Evolutionary conservation across 352 stramenopile genomes (phyloP).

Genomic region (Pythium myriotylum): DNA sequence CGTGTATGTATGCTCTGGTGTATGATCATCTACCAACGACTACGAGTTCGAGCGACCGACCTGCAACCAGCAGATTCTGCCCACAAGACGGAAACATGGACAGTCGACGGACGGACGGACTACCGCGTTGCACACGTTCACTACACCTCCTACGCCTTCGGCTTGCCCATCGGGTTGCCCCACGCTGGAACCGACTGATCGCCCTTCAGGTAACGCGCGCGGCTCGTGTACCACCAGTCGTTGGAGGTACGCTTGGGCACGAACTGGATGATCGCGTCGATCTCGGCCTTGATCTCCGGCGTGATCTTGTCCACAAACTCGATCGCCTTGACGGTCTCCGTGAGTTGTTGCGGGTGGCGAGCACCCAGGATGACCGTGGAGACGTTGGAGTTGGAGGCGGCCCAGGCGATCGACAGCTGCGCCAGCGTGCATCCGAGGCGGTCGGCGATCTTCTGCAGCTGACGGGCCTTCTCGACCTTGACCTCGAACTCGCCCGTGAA

Average conservation of each 20-base stretch:
- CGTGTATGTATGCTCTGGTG: too few species aligned
- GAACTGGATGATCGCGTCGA: slow-evolving; percentile 41
- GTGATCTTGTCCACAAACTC: slow-evolving; percentile 41
- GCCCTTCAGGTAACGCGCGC: too few species aligned
- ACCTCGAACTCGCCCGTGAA: slow-evolving; percentile 27
- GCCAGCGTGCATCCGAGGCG: slow-evolving; percentile 57
- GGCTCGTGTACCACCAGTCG: too few species aligned
- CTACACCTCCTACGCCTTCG: too few species aligned
- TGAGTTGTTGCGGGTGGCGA: slow-evolving; percentile 41
- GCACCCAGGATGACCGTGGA: slow-evolving; percentile 51
- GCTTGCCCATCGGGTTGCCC: too few species aligned
- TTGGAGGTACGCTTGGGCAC: slow-evolving; percentile 18
- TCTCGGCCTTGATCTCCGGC: slow-evolving; percentile 40
- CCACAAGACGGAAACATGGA: too few species aligned
- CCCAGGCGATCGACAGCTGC: slow-evolving; percentile 58
- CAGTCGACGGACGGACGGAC: too few species aligned
- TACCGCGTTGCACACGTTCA: too few species aligned
- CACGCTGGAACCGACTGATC: too few species aligned
- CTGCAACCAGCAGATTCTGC: too few species aligned
- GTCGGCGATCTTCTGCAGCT: slow-evolving; percentile 51
- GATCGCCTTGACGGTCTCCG: slow-evolving; percentile 50
- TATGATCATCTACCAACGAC: too few species aligned
- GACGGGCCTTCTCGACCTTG: slow-evolving; percentile 40
- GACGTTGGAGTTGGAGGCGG: slow-evolving; percentile 48
- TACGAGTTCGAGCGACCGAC: too few species aligned